Conservation (phyloP, 2,329 filamentous ascomycete species). For the Colletotrichum sp. region DNA sequence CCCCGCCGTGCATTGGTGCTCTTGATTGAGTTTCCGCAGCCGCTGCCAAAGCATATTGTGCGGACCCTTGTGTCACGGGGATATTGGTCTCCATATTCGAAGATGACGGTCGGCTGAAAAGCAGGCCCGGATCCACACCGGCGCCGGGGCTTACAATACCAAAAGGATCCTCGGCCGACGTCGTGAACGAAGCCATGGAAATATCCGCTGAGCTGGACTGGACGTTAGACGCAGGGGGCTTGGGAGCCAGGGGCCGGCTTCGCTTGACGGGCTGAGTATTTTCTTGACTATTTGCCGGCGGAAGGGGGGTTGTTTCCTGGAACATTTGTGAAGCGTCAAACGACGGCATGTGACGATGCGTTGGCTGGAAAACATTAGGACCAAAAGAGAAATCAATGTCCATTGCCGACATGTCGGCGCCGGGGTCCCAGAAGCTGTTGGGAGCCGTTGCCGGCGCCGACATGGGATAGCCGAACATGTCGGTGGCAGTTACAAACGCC, state of each 20-base stretch:
- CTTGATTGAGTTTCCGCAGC: conserved; percentile 21
- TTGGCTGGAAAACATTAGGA: conserved; percentile 49
- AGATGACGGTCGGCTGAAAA: conserved; percentile 59
- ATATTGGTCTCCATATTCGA: conserved; percentile 48
- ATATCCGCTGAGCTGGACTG: conserved; percentile 10
- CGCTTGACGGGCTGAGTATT: conserved; percentile 40
- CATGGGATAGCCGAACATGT: conserved; percentile 66
- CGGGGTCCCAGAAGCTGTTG: conserved; percentile 62
- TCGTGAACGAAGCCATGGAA: conserved; percentile 46
- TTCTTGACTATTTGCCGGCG: conserved; percentile 24
- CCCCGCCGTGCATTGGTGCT: conserved; percentile 30
- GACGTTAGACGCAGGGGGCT: conserved; percentile 42
- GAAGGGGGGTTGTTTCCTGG: conserved; percentile 47
- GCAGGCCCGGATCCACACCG: conserved; percentile 64
- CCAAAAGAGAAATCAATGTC: conserved; percentile 62
- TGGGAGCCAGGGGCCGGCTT: conserved; percentile 55
- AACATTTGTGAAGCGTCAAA: conserved; percentile 63
- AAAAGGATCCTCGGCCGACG: conserved; percentile 57
- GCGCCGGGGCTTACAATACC: conserved; percentile 48
- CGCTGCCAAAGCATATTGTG: conserved; percentile 19
- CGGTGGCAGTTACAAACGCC: conserved; percentile 51
- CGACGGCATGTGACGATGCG: conserved; percentile 54
- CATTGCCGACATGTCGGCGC: conserved; percentile 58
- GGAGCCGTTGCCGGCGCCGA: conserved; percentile 59
- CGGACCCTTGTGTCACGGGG: conserved; percentile 23